Evolutionary conservation across 768 basidiomycete genomes (phyloP).

Genomic region (Mycena leptocephala): DNA sequence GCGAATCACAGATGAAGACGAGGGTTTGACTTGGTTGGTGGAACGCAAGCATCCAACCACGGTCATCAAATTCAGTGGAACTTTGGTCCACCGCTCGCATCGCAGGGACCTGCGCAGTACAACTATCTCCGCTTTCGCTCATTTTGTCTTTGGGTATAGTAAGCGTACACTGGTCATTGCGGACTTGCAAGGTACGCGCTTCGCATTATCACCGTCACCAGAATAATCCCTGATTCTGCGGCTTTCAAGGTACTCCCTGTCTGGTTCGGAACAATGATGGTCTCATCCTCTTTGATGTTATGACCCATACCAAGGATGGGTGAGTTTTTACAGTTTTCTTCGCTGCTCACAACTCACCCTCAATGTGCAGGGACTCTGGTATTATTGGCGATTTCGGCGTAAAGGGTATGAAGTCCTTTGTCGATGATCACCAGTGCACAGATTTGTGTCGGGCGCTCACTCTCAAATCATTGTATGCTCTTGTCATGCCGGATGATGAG

Average conservation of each 20-base stretch:
- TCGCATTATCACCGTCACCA: background rate
- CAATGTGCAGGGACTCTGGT: too few species aligned
- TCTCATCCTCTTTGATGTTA: background rate
- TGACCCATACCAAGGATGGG: background rate
- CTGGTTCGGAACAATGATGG: background rate
- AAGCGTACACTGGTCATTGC: background rate
- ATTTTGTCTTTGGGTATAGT: constrained; percentile 8
- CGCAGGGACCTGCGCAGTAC: background rate
- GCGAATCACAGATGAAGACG: background rate
- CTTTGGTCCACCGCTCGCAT: background rate
- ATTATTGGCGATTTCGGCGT: too few species aligned
- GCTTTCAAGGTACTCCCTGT: background rate
- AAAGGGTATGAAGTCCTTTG: too few species aligned
- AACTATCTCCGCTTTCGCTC: background rate
- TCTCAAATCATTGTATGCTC: too few species aligned
- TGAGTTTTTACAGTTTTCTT: too few species aligned
- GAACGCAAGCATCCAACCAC: too few species aligned
- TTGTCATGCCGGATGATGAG: too few species aligned
- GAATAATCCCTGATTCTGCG: background rate
- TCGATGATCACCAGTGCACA: too few species aligned
- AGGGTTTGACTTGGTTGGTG: too few species aligned
- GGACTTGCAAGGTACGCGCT: background rate
- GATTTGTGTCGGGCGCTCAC: too few species aligned
- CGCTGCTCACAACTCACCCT: too few species aligned
- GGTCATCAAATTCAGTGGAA: background rate